These are phyloP conservation scores for Arachnopeziza araneosa DNA, from an alignment of 2,329 filamentous ascomycete genomes.

Conservation along the genomic window DNA sequence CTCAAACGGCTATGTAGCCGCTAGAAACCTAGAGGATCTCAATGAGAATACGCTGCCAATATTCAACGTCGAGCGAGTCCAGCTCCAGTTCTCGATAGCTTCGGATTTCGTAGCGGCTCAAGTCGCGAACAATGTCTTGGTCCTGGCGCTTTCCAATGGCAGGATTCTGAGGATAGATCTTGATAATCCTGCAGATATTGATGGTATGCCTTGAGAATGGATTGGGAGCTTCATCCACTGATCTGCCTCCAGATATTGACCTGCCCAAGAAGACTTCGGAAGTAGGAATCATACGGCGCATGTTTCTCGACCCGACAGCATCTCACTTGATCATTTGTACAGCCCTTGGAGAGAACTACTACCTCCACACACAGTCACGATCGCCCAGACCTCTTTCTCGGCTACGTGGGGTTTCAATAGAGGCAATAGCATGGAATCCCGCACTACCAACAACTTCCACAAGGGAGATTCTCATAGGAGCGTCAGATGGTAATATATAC, in stretches of 20 bases:
- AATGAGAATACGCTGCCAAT: constrained; percentile 68
- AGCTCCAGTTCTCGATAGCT: constrained; percentile 89
- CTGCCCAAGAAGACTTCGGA: constrained; percentile 90
- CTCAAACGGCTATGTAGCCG: constrained; percentile 67
- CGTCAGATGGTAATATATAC: constrained; percentile 91
- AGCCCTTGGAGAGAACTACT: constrained; percentile 90
- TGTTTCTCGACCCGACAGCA: constrained; percentile 96
- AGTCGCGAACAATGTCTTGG: constrained; percentile 94
- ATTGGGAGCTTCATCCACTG: not conserved
- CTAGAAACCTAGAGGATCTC: constrained; percentile 53
- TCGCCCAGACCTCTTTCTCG: constrained; percentile 77
- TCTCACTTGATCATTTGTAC: constrained; percentile 92
- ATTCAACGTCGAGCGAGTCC: constrained; percentile 88
- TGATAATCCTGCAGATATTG: constrained; percentile 90
- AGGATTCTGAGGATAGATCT: constrained; percentile 92
- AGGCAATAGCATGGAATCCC: constrained; percentile 92
- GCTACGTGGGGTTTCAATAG: constrained; percentile 80
- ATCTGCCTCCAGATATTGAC: constrained; percentile 71
- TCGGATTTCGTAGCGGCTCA: constrained; percentile 95
- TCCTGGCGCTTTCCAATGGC: constrained; percentile 85
- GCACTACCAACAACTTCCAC: constrained; percentile 89
- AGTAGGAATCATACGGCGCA: constrained; percentile 84
- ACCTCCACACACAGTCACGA: constrained; percentile 91
- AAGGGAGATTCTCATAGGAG: constrained; percentile 85
- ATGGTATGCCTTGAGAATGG: constrained; percentile 49